phyloP scores from a whole-genome alignment of 805 yeast species.

The Scheffersomyces coipomensis region DNA sequence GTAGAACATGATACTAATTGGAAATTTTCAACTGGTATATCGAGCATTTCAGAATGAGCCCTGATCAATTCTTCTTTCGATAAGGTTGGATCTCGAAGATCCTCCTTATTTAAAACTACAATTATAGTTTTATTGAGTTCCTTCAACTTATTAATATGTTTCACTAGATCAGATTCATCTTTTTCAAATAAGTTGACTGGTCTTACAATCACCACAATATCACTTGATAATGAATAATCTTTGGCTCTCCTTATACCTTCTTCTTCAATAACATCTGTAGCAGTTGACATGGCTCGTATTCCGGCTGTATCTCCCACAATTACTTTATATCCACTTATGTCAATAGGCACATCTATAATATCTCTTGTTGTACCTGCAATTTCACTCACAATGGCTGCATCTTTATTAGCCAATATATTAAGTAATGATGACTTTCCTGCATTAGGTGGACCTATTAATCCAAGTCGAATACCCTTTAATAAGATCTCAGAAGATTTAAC shows the following conservation, averaged over 20 bases:
- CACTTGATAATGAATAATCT: slow-evolving; percentile 55
- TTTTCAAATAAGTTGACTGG: slow-evolving; percentile 5
- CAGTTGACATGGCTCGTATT: slow-evolving; percentile 47
- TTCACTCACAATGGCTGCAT: slow-evolving; percentile 87
- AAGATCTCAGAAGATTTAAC: slow-evolving; percentile 62
- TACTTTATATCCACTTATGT: slow-evolving; percentile 81
- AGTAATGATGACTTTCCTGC: slow-evolving; percentile 92
- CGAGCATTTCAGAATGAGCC: slow-evolving; percentile 9
- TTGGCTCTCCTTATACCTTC: slow-evolving; percentile 85
- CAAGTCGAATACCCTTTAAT: slow-evolving; percentile 68
- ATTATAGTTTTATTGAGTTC: slow-evolving; percentile 30
- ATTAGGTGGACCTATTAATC: slow-evolving; percentile 87
- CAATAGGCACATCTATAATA: slow-evolving; percentile 74
- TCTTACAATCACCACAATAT: slow-evolving; percentile 61
- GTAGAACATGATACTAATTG: slow-evolving; percentile 58
- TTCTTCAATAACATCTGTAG: slow-evolving; percentile 59
- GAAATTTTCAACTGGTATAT: slow-evolving; percentile 12
- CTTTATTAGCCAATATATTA: slow-evolving; percentile 72
- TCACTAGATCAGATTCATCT: slow-evolving; percentile 32
- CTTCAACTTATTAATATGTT: slow-evolving; percentile 34
- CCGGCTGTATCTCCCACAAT: slow-evolving; percentile 94
- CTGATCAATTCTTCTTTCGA: slow-evolving; percentile 12
- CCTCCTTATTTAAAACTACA: slow-evolving; percentile 61
- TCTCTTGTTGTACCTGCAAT: slow-evolving; percentile 96
- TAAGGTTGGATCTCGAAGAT: slow-evolving; percentile 29